Evolutionary conservation across 495 filamentous ascomycete genomes (phyloP), one percentile per base, ranked within the genome.

Genomic region (Lepidopterella palustris): DNA sequence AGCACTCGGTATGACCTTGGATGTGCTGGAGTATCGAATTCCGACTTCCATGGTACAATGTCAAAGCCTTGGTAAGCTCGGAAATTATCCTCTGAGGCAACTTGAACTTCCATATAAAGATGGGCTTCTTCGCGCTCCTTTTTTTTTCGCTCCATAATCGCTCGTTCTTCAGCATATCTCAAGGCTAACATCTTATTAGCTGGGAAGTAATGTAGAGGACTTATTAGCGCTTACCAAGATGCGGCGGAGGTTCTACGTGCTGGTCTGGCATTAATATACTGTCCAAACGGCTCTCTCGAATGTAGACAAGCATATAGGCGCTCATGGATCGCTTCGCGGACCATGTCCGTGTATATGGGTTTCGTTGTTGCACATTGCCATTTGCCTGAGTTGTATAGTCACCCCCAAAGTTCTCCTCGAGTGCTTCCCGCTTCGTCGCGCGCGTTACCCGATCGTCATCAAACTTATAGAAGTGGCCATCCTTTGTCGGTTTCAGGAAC

Each of bases 301-400:
- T 86, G 70, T 99, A 99, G 13, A 99, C 95, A 75, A 99, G 73
- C 93, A 99, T 99, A 76, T 99, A 99, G 15, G 93, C 95, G 60
- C 85, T 84, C 74, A 87, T 89, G 0, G 85, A 88, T 20, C 84
- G 77, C 69, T 88, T 88, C 1, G 82, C 80, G 9, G 86, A 87
- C 62, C 82, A 73, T 24, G 78, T 81, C 25, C 84, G 77, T 8
- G 85, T 85, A 64, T 86, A 86, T 5, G 82, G 85, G 63, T 86
- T 87, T 60, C 84, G 79, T 49, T 84, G 78, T 39, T 76, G 78
- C 18, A 72, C 55, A 20, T 74, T 71, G 11, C 86, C 86, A 61
- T 87, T 87, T 13, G 76, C 70, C 51, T 79, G 72, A 51, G 80
- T 80, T 8, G 77, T 73, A 69, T 89, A 95, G 63, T 93, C 89